Evolutionary conservation across 1,284 basidiomycete genomes (phyloP), one percentile per base, ranked within the genome.

Genomic region (Neonothopanus nambi): DNA sequence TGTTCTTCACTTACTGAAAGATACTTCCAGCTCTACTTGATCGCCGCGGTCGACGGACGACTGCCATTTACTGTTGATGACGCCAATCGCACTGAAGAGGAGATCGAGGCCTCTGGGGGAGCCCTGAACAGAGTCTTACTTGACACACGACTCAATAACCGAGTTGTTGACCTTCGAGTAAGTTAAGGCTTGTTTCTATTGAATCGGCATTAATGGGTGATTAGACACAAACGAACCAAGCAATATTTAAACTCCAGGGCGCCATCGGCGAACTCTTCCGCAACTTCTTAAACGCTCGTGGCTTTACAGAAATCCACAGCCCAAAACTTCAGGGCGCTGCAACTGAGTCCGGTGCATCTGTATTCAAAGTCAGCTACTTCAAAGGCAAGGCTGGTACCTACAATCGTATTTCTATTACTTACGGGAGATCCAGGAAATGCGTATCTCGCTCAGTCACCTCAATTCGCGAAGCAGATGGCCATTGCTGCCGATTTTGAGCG

Each of bases 351-450:
- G 97, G 97, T 12, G 92, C 97, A 17, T 92, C 89, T 33, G 97
- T 99, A 37, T 99, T 99, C 82, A 95, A 95, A 78, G 94, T 99
- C 49, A 83, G 84, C 66, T 99, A 99, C 75, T 99, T 99, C 78
- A 98, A 98, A 78, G 88, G 93, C 87, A 57, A 45, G 44, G 42
- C 24, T 41, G 2, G 23, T 30, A 38, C 20, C 18, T 40, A 35
- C 33, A 38, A 36, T 35, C 18, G 26, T 35, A 30, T 51, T 43
- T 40, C 33, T 17, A n/a, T 33, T 18, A 30, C 24, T 18, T 35
- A 33, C 44, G 47, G 30, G 48, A 57, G 39, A 26, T 8, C 51
- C 45, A 91, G 93, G 91, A 36, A 83, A 75, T 60, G 97, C 97
- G 1, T 99, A 84, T 79, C 82, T 99, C 24, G 97, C 97, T 6